Evolutionary conservation across 2,329 filamentous ascomycete species (phyloP), one percentile per base, ranked within the genome.

Genomic region (Orbilia quercus): DNA sequence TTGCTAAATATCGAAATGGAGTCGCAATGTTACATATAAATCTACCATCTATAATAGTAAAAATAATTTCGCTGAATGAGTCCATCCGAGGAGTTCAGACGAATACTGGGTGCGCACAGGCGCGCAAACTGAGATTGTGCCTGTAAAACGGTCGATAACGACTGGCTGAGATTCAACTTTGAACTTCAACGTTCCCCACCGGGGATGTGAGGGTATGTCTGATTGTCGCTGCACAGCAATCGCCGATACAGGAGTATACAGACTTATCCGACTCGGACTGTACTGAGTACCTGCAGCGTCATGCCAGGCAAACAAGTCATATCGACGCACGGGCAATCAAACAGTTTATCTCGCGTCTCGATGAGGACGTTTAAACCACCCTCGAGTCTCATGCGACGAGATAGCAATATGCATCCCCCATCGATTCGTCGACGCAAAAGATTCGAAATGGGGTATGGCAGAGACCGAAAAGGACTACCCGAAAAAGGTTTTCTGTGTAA

Each of bases 371-470:
- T n/a, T 67, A 58, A 67, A 45, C 63, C 63, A 51, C n/a, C n/a
- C n/a, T n/a, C n/a, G n/a, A n/a, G 57, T 57, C 53, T 42, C 44
- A 67, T 59, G 63, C 63, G 63, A 58, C 51, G 63, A 45, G 58
- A 67, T 53, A 53, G n/a, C n/a, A n/a, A n/a, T n/a, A n/a, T n/a
- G n/a, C n/a, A n/a, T n/a, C n/a, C n/a, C n/a, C n/a, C n/a, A n/a
- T n/a, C n/a, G n/a, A n/a, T n/a, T n/a, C n/a, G n/a, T n/a, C n/a
- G n/a, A n/a, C n/a, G n/a, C n/a, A n/a, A n/a, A n/a, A n/a, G n/a
- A n/a, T n/a, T n/a, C n/a, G n/a, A n/a, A n/a, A n/a, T n/a, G n/a
- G n/a, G n/a, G n/a, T n/a, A n/a, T n/a, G n/a, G n/a, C n/a, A n/a
- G n/a, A n/a, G n/a, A n/a, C n/a, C n/a, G n/a, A n/a, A n/a, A n/a